Base-by-base conservation (phyloP, 139 green algal genomes). In the Zygnema circumcarinatum region DNA sequence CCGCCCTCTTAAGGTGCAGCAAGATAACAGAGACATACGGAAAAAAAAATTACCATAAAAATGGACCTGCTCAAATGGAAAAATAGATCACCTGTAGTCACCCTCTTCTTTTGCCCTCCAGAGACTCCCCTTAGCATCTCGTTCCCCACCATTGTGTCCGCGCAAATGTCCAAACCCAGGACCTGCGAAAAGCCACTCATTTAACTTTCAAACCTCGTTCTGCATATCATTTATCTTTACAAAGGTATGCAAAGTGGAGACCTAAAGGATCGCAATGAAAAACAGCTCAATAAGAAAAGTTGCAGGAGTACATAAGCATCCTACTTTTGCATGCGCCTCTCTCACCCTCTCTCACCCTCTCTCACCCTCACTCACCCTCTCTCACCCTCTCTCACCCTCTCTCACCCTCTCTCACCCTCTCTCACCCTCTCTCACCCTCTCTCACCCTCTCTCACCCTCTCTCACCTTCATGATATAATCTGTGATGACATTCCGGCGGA, bases 111-210 rank as follows among this genome's bases (percentile, higher is more conserved):
- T 92, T 96, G 90, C 3, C 94, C 94, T 1, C 95, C 95, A 52
- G 87, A 94, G 68, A 97, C 88, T 69, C 95, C 95, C 0, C 95
- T 81, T 53, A 95, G 67, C 91, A 96, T 93, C 79, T 89, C 83
- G 39, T 95, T 93, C 1, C 95, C 95, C n/a, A 97, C 93, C 20
- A 93, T 68, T 2, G 94, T 97, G 85, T 96, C 79, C 1, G 38
- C 42, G 72, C 81, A 89, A 7, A 76, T 62, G 2, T 68, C 42
- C 69, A 92, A 54, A 7, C 85, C 67, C 0, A 92, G 67, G 29
- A 87, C 22, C 62, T 89, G 36, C 32, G 87, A 2, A 1, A 22
- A 21, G 16, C 20, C 72, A 32, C 29, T 35, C 72, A 32, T 16
- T 40, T 35, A 20, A 32, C 22, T 79, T 29, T 72, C 54, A 72